Conservation (phyloP, 306 rosid genomes). For the Vigna mungo region DNA sequence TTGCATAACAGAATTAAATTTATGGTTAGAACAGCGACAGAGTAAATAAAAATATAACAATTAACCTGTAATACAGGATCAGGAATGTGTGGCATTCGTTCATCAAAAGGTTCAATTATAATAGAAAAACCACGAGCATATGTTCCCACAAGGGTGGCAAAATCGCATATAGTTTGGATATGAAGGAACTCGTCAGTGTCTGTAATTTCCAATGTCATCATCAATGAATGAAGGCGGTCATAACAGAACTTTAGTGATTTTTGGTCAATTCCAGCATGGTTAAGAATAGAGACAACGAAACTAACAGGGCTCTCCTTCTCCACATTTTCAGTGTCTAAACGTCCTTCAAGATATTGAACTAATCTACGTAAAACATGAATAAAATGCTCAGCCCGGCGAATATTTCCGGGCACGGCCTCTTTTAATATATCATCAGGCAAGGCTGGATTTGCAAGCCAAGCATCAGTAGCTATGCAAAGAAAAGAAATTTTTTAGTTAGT, state of each 20-base stretch:
- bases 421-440: constrained; percentile 93
- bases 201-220: constrained; percentile 92
- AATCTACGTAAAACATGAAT: constrained; percentile 80
- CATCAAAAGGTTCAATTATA: constrained; percentile 93
- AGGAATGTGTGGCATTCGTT: constrained; percentile 99
- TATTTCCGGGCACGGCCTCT: constrained; percentile 99
- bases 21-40: constrained; percentile 16
- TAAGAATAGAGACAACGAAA: constrained; percentile 69
- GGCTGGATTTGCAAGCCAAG: constrained; percentile 93
- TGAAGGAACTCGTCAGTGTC: constrained; percentile 94
- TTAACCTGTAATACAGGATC: constrained; percentile 94
- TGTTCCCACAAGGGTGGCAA: constrained; percentile 96
- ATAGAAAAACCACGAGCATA: constrained; percentile 91
- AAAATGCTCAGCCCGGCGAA: constrained; percentile 92
- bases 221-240: constrained; percentile 93
- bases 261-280: constrained; percentile 93
- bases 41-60: constrained; percentile 25
- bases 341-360: constrained; percentile 91
- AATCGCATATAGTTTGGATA: constrained; percentile 90
- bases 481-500: constrained; percentile 36
- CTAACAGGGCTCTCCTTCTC: constrained; percentile 86
- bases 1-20: constrained; percentile 12
- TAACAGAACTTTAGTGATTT: constrained; percentile 91
- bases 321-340: constrained; percentile 89
- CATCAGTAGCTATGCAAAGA: constrained; percentile 66